Conservation (phyloP, 805 yeast species). For the Yarrowia yakushimensis region DNA sequence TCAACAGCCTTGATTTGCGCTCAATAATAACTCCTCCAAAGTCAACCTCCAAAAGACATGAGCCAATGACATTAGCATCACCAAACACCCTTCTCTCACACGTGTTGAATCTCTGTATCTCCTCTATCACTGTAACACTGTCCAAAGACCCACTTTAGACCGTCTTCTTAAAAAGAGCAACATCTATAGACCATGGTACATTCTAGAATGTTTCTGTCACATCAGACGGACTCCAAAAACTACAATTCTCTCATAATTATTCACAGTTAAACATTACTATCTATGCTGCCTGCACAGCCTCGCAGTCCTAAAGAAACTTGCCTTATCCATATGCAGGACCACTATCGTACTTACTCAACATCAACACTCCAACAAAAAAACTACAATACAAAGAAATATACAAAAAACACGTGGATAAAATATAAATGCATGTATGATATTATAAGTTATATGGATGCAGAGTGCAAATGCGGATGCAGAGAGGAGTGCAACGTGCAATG, state of each 20-base stretch:
- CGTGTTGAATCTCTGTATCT: background rate
- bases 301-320: background rate
- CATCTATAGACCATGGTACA: too few relatives aligned
- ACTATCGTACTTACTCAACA: too few relatives aligned
- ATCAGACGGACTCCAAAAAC: too few relatives aligned
- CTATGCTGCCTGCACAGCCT: background rate
- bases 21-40: too few relatives aligned
- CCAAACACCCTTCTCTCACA: background rate
- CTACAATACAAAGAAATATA: too few relatives aligned
- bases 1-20: too few relatives aligned
- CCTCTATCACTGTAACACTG: too few relatives aligned
- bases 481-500: constrained; percentile 1
- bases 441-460: background rate
- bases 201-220: background rate
- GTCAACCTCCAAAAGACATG: background rate
- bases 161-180: too few relatives aligned
- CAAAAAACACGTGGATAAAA: background rate
- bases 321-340: too few relatives aligned
- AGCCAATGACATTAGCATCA: background rate
- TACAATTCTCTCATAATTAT: too few relatives aligned
- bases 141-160: too few relatives aligned
- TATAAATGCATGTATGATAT: background rate
- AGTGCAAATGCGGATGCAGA: background rate
- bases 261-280: background rate
- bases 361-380: too few relatives aligned